phyloP scores from a whole-genome alignment of 805 yeast species.

The Saccharomycopsis selenospora region DNA sequence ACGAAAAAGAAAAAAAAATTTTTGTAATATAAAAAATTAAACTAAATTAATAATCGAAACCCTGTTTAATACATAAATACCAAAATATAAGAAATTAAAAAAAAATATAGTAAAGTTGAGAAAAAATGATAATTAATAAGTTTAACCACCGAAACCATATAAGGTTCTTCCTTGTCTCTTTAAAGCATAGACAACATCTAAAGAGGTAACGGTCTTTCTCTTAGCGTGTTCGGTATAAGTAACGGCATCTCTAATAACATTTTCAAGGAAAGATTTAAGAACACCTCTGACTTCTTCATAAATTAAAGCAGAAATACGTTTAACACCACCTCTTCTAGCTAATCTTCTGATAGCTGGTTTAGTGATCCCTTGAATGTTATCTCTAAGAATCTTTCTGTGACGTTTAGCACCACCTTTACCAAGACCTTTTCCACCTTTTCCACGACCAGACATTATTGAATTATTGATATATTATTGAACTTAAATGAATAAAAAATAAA shows the following conservation, averaged over 20 bases:
- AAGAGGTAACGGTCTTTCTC: slow-evolving; percentile 99
- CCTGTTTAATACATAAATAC: slow-evolving; percentile 3
- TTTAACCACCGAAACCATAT: slow-evolving; percentile 99
- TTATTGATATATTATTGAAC: too few species aligned
- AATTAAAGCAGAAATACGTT: slow-evolving; percentile 98
- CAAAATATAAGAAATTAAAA: not conserved
- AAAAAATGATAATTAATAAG: slow-evolving; percentile 21
- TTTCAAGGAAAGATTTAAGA: slow-evolving; percentile 89
- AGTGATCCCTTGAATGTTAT: slow-evolving; percentile 99
- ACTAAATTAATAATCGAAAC: not conserved
- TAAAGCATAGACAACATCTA: slow-evolving; percentile 97
- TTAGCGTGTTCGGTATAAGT: slow-evolving; percentile 99
- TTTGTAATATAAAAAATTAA: too few species aligned
- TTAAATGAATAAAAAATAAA: too few species aligned
- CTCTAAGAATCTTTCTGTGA: slow-evolving; percentile 99
- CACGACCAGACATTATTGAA: slow-evolving; percentile 98
- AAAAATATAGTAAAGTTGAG: too few species aligned
- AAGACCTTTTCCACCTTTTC: slow-evolving; percentile 99
- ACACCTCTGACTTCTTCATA: slow-evolving; percentile 99
- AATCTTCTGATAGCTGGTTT: slow-evolving; percentile 99
- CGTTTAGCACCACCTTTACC: slow-evolving; percentile 99
- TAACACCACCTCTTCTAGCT: slow-evolving; percentile 99
- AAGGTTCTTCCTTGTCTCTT: slow-evolving; percentile 99
- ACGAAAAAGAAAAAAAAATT: too few species aligned
- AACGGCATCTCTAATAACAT: slow-evolving; percentile 98